Base-by-base conservation (phyloP, 208 protist genomes). In the Trypanosoma rangeli region DNA sequence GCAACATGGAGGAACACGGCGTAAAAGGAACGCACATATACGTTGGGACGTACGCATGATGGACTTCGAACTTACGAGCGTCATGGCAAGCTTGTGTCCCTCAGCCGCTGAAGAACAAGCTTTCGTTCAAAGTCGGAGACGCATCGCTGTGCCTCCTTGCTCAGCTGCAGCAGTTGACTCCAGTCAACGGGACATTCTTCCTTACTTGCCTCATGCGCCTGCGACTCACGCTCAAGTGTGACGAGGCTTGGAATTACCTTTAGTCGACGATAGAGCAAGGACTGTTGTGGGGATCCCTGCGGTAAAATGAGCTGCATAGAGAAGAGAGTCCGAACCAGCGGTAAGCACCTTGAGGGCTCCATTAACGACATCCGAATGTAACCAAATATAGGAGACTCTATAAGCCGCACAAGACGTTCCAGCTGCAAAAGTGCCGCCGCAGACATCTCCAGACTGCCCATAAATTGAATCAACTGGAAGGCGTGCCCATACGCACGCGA, bases 271-370 rank as follows among this genome's bases (percentile, higher is more conserved):
- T 81, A 77, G 15, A 93, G 71, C 39, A 70, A 24, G 15, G 58
- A 83, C 67, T 94, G 89, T 54, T 97, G 97, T 4, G 96, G 89
- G 9, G 90, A 86, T 56, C 72, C 85, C 73, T 99, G 98, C 22
- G 98, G 98, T 24, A 99, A 83, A 4, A 99, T 84, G 86, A 99
- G 98, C 33, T 99, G 83, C n/a, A 99, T 42, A 22, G 95, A 92
- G 70, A 97, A 98, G 0, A 99, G 83, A 16, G 88, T 85, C 70
- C 97, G 90, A 52, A 99, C 80, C 4, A 99, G 71, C 63, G 85
- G 83, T 8, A 89, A 80, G 73, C 95, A 87, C 22, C 82, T 64
- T 0, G 81, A 72, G 1, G 93, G 94, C 44, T 96, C 85, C 44
- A 98, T 79, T 53, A 99, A 76, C 18, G 94, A 86, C 37, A 98